Evolutionary conservation across 2,329 filamentous ascomycete genomes (phyloP).

Genomic region (Colletotrichum nymphaeae): DNA sequence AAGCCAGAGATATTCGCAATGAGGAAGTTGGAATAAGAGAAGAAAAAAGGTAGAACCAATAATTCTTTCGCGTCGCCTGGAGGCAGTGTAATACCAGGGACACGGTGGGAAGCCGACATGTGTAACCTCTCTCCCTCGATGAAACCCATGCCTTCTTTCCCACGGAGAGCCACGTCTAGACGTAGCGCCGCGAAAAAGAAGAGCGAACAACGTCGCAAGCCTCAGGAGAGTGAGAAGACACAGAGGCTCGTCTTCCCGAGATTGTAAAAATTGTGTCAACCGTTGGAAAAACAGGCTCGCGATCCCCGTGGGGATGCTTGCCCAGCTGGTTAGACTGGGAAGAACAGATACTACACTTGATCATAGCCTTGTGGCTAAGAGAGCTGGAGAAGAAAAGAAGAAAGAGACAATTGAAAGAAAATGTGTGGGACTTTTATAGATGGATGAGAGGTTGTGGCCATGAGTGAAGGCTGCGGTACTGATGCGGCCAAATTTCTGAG

Average conservation of each 20-base stretch:
- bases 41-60: background rate
- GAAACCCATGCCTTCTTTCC: background rate
- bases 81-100: conserved; percentile 22
- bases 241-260: background rate
- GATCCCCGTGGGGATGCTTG: background rate
- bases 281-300: background rate
- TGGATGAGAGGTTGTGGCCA: background rate
- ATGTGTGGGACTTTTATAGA: background rate
- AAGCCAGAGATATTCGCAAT: conserved; percentile 8
- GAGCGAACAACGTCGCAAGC: background rate
- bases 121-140: background rate
- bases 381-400: conserved; percentile 36
- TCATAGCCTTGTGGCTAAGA: conserved; percentile 39
- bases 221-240: background rate
- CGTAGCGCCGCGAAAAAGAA: background rate
- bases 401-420: conserved; percentile 4
- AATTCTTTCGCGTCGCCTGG: background rate
- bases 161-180: background rate
- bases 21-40: background rate
- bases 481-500: background rate
- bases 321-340: conserved; percentile 1
- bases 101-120: conserved; percentile 7
- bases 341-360: conserved; percentile 28
- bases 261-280: background rate
- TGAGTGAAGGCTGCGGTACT: background rate